Evolutionary conservation across 352 stramenopile genomes (phyloP).

Genomic region (Globisporangium recalcitrans): DNA sequence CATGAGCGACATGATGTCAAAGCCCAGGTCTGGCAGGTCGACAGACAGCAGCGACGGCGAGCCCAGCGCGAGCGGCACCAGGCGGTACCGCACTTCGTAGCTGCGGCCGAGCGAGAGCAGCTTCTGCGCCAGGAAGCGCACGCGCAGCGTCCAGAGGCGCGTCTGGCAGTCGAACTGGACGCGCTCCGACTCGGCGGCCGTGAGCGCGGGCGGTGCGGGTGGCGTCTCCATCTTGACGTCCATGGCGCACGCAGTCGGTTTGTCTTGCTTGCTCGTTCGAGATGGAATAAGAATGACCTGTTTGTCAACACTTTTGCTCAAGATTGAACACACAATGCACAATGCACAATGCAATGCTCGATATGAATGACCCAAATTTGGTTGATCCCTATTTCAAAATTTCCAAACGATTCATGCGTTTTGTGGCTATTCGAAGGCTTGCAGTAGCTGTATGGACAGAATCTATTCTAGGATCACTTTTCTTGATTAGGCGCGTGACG

Average conservation of each 20-base stretch:
- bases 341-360: not conserved
- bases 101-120: constrained; percentile 52
- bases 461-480: too few relatives aligned
- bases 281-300: not conserved
- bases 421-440: too few relatives aligned
- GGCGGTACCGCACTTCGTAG: constrained; percentile 51
- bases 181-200: constrained; percentile 17
- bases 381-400: too few relatives aligned
- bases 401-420: too few relatives aligned
- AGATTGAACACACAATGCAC: not conserved
- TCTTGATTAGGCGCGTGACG: too few relatives aligned
- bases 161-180: constrained; percentile 37
- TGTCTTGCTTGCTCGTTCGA: not conserved
- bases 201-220: not conserved
- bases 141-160: constrained; percentile 43
- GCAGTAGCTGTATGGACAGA: too few relatives aligned
- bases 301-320: too few relatives aligned
- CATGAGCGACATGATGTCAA: constrained; percentile 41
- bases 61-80: constrained; percentile 13
- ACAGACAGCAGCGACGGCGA: constrained; percentile 2
- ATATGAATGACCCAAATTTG: too few relatives aligned
- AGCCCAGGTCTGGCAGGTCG: constrained; percentile 32
- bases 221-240: constrained; percentile 10
- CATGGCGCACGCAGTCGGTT: not conserved
- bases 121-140: constrained; percentile 36